These are phyloP conservation scores for Macrophomina pseudophaseolina DNA, from an alignment of 2,329 filamentous ascomycete species.

Conservation along the genomic window DNA sequence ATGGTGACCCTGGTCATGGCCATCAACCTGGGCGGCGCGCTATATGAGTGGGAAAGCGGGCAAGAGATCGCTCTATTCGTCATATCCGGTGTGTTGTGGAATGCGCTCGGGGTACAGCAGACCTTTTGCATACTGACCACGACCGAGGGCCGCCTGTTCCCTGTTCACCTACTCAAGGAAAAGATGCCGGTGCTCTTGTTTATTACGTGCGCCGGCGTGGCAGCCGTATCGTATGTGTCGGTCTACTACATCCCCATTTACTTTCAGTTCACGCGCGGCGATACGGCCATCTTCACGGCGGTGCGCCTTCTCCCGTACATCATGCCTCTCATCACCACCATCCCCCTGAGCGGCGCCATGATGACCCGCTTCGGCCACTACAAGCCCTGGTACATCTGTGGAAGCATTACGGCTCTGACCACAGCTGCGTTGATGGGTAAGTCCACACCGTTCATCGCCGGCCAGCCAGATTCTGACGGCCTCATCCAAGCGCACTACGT, in stretches of 20 bases:
- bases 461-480: not conserved
- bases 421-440: slow-evolving; percentile 29
- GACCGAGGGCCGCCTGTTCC: slow-evolving; percentile 53
- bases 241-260: slow-evolving; percentile 37
- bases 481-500: not conserved
- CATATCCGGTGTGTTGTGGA: slow-evolving; percentile 48
- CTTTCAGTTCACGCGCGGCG: slow-evolving; percentile 36
- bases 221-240: slow-evolving; percentile 4
- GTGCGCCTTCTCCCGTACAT: slow-evolving; percentile 37
- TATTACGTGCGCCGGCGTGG: slow-evolving; percentile 41
- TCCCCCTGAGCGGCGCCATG: slow-evolving; percentile 31
- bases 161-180: slow-evolving; percentile 51
- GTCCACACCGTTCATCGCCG: not conserved
- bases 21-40: slow-evolving; percentile 57
- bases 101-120: slow-evolving; percentile 55
- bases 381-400: slow-evolving; percentile 34
- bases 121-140: slow-evolving; percentile 51
- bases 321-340: slow-evolving; percentile 28
- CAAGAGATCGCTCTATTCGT: slow-evolving; percentile 54
- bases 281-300: slow-evolving; percentile 32
- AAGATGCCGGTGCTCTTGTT: slow-evolving; percentile 44
- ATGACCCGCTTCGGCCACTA: slow-evolving; percentile 33
- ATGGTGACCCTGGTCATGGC: slow-evolving; percentile 53
- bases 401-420: slow-evolving; percentile 26
- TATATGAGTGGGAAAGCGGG: slow-evolving; percentile 55